These are phyloP conservation scores for thale cress (Arabidopsis thaliana) DNA, from an alignment of 345 rosid genomes.

Conservation along the genomic window TAIR10.1 NC_003074.8:18257501-18258000, in stretches of 20 bases:
- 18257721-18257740: conserved; percentile 88
- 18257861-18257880: conserved; percentile 51
- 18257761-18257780: conserved; percentile 74
- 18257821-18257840: conserved; percentile 55
- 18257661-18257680: conserved; percentile 81
- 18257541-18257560: conserved; percentile 82
- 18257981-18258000: conserved; percentile 4
- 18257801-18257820: conserved; percentile 58
- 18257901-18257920: conserved; percentile 38
- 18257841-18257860: conserved; percentile 53
- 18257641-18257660: conserved; percentile 56
- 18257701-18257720: conserved; percentile 74
- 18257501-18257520: conserved; percentile 75
- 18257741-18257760: conserved; percentile 84
- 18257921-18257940: conserved; percentile 38
- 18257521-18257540: conserved; percentile 83
- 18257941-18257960: conserved; percentile 29
- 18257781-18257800: conserved; percentile 78
- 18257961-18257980: conserved; percentile 11
- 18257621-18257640: conserved; percentile 76
- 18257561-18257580: conserved; percentile 72
- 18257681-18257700: conserved; percentile 69
- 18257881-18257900: conserved; percentile 45
- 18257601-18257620: conserved; percentile 82
- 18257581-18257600: conserved; percentile 65